A percentile compares a stretch with the other conserved stretches of the same genome.
phyloP scores from a whole-genome alignment of 2,329 filamentous ascomycete species.

The Colletotrichum orbiculare region DNA sequence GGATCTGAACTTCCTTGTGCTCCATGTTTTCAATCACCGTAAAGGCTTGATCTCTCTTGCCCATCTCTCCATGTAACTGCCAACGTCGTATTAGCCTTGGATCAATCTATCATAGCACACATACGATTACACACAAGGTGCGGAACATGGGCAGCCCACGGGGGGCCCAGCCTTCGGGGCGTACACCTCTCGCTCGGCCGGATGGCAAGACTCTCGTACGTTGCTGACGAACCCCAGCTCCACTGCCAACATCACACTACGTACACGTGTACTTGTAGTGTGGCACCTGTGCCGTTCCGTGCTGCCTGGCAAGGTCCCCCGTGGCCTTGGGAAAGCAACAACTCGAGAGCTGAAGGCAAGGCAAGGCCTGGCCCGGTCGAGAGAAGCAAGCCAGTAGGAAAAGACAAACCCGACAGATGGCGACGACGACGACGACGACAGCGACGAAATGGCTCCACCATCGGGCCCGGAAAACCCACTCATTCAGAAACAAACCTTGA shows the following conservation, averaged over 20 bases:
- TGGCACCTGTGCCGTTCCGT: constrained; percentile 18
- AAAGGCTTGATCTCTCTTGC: not conserved
- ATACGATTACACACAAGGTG: too few relatives aligned
- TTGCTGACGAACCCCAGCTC: constrained; percentile 16
- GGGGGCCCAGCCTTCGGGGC: constrained; percentile 17
- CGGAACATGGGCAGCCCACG: not conserved
- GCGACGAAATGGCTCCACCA: constrained; percentile 16
- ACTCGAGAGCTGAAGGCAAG: constrained; percentile 14
- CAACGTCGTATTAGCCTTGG: not conserved
- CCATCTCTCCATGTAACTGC: not conserved
- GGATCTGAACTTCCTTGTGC: constrained; percentile 31
- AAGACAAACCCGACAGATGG: not conserved
- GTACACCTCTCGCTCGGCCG: constrained; percentile 21
- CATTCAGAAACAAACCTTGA: constrained; percentile 35
- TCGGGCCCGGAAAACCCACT: constrained; percentile 27
- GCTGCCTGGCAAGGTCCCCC: not conserved
- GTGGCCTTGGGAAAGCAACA: not conserved
- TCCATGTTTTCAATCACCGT: constrained; percentile 2
- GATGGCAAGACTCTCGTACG: constrained; percentile 5
- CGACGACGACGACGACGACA: not conserved
- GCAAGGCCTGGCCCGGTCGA: not conserved
- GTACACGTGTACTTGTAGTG: too few relatives aligned
- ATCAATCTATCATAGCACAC: too few relatives aligned
- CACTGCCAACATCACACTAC: not conserved
- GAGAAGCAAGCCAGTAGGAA: too few relatives aligned